phyloP scores from a whole-genome alignment of 2,329 filamentous ascomycete genomes.

The Chrysosporium queenslandicum region DNA sequence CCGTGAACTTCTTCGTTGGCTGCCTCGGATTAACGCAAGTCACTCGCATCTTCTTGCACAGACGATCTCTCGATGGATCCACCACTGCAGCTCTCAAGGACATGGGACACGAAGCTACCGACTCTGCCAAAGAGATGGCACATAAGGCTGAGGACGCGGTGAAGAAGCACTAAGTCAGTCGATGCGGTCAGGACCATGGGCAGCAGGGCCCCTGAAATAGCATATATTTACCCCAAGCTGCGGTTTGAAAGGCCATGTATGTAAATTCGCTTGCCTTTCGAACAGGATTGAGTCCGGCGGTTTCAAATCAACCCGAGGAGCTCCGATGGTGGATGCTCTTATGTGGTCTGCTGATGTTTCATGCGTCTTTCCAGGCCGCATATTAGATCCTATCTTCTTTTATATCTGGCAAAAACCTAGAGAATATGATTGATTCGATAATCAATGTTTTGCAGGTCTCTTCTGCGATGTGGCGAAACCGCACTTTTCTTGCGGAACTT shows the following conservation, averaged over 20 bases:
- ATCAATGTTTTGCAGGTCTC: too few relatives aligned
- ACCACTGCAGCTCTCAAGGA: constrained; percentile 31
- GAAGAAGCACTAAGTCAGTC: constrained; percentile 24
- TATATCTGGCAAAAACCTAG: too few relatives aligned
- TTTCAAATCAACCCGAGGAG: background rate
- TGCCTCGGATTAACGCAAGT: constrained; percentile 76
- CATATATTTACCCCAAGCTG: background rate
- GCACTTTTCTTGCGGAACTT: too few relatives aligned
- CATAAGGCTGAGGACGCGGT: constrained; percentile 26
- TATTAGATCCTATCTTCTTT: too few relatives aligned
- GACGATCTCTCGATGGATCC: constrained; percentile 46
- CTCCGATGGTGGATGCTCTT: too few relatives aligned
- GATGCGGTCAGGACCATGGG: background rate
- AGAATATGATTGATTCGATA: too few relatives aligned
- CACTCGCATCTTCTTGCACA: constrained; percentile 57
- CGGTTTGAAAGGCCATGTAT: background rate
- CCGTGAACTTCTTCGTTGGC: constrained; percentile 97
- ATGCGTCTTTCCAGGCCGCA: too few relatives aligned
- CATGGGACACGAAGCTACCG: constrained; percentile 30
- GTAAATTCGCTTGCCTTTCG: background rate
- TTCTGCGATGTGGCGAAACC: too few relatives aligned
- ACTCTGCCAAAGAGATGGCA: constrained; percentile 28
- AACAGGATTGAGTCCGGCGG: background rate
- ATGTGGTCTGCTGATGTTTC: too few relatives aligned
- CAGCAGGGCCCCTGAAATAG: too few relatives aligned